Percentiles rank a stretch among this genome's conserved stretches.
Evolutionary conservation across 2,329 filamentous ascomycete genomes (phyloP).

Genomic region (Ophiostoma ips): DNA sequence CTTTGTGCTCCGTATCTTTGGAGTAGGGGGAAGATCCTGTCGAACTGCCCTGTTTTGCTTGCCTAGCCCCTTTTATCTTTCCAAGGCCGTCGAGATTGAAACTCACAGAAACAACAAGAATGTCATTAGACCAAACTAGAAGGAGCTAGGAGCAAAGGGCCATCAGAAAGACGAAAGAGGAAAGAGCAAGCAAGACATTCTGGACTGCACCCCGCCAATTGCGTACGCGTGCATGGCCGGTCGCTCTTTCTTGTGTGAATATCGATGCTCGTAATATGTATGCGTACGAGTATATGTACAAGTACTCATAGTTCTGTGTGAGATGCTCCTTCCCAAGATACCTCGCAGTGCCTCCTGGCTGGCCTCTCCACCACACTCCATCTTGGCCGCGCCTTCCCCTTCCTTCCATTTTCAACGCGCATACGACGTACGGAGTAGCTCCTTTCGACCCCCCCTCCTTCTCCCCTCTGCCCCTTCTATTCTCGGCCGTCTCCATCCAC

Average conservation of each 20-base stretch:
- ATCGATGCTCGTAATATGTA: no score
- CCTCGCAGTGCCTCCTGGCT: background rate
- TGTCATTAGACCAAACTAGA: background rate
- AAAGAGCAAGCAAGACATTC: background rate
- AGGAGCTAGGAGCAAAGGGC: background rate
- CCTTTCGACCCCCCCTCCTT: background rate
- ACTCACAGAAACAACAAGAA: background rate
- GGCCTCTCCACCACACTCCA: background rate
- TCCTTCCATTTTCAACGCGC: background rate
- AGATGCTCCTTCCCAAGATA: background rate
- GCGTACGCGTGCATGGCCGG: background rate
- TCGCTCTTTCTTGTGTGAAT: background rate
- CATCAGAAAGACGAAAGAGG: background rate
- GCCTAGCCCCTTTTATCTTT: no score
- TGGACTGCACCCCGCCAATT: background rate
- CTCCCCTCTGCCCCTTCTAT: no score
- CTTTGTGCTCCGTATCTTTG: no score
- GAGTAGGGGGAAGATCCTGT: no score
- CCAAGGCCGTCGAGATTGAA: background rate
- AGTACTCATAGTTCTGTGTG: no score
- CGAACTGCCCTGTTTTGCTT: no score
- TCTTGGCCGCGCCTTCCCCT: conserved; percentile 3
- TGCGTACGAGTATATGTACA: no score
- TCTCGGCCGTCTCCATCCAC: no score
- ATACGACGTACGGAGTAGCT: no score